Conservation (phyloP, 1,139 yeast species). For the Zygoascus meyerae region DNA sequence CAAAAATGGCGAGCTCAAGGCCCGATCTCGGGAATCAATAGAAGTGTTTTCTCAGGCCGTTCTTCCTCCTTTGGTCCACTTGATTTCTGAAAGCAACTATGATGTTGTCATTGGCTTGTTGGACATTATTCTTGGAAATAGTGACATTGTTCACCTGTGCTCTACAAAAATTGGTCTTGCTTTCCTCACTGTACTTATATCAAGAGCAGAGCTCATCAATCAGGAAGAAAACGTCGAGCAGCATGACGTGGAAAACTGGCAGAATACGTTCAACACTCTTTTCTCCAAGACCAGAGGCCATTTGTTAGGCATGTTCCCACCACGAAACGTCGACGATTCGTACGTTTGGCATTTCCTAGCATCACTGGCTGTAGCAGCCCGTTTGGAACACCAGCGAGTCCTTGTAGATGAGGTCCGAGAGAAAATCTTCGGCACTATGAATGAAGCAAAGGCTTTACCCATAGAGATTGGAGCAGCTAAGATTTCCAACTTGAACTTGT, state of each 20-base stretch:
- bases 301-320: conserved; percentile 78
- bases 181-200: conserved; percentile 76
- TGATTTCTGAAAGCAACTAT: conserved; percentile 76
- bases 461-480: conserved; percentile 52
- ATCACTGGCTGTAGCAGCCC: conserved; percentile 87
- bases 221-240: conserved; percentile 57
- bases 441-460: conserved; percentile 63
- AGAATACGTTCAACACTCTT: conserved; percentile 71
- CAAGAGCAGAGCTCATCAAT: conserved; percentile 87
- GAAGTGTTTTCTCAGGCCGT: conserved; percentile 80
- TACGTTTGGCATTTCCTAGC: conserved; percentile 98
- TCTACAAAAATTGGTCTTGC: conserved; percentile 85
- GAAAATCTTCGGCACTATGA: conserved; percentile 86
- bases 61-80: conserved; percentile 77
- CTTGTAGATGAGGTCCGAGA: conserved; percentile 94
- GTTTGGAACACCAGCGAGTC: conserved; percentile 86
- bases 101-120: conserved; percentile 79
- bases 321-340: conserved; percentile 62
- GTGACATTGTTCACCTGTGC: conserved; percentile 53
- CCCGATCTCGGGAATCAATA: conserved; percentile 54
- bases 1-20: conserved; percentile 46
- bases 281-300: conserved; percentile 78
- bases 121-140: conserved; percentile 61
- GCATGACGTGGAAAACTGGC: conserved; percentile 66
- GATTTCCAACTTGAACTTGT: conserved; percentile 79